Conservation (phyloP, 2,329 filamentous ascomycete genomes). For the Xylaria sp. region DNA sequence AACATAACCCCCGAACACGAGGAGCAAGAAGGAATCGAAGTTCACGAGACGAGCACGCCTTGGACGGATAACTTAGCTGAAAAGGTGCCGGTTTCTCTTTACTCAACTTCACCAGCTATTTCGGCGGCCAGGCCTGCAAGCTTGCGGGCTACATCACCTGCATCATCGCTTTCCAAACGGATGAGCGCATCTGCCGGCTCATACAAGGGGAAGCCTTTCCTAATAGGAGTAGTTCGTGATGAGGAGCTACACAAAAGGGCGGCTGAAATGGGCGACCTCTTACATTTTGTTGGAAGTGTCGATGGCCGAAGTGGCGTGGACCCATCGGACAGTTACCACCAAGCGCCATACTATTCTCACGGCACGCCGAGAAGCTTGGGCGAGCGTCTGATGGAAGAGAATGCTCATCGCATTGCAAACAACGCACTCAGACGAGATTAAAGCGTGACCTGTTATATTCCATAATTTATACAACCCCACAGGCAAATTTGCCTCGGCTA, state of each 20-base stretch:
- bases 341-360: slow-evolving; percentile 45
- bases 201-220: slow-evolving; percentile 59
- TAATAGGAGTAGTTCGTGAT: slow-evolving; percentile 57
- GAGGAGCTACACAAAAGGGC: slow-evolving; percentile 56
- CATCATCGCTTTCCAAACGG: slow-evolving; percentile 34
- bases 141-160: slow-evolving; percentile 42
- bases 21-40: slow-evolving; percentile 45
- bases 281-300: slow-evolving; percentile 59
- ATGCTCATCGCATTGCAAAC: slow-evolving; percentile 29
- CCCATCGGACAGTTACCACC: slow-evolving; percentile 52
- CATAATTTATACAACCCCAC: background rate
- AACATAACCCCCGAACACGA: slow-evolving; percentile 37
- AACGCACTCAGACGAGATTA: slow-evolving; percentile 9
- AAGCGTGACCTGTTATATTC: background rate
- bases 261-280: slow-evolving; percentile 54
- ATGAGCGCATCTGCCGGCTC: slow-evolving; percentile 53
- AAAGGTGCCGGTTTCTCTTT: slow-evolving; percentile 38
- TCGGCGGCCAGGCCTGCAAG: slow-evolving; percentile 44
- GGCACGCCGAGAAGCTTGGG: slow-evolving; percentile 55
- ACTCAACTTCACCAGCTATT: slow-evolving; percentile 53
- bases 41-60: slow-evolving; percentile 30
- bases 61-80: slow-evolving; percentile 24
- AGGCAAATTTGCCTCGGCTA: background rate
- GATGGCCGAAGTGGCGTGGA: slow-evolving; percentile 58
- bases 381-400: slow-evolving; percentile 55